These are phyloP conservation scores for Ceratocystis albifundus DNA, from an alignment of 2,329 filamentous ascomycete genomes.

Conservation along the genomic window DNA sequence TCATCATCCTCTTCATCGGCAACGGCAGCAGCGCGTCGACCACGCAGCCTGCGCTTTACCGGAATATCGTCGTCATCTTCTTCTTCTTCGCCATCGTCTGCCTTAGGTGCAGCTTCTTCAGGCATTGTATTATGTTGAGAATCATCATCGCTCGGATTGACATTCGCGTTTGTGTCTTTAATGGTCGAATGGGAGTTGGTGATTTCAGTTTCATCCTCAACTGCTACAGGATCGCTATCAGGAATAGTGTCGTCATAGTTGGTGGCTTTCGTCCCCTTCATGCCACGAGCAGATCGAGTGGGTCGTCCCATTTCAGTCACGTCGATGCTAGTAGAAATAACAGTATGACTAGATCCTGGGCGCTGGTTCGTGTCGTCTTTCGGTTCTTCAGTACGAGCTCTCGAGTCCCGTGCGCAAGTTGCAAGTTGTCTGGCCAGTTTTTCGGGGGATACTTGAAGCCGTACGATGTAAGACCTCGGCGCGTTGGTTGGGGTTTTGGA, in stretches of 20 bases:
- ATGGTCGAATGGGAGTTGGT: constrained; percentile 27
- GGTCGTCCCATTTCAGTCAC: constrained; percentile 27
- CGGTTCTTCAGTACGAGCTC: constrained; percentile 44
- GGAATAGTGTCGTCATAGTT: constrained; percentile 21
- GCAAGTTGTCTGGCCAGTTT: constrained; percentile 25
- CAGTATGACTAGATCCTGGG: constrained; percentile 50
- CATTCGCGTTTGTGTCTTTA: constrained; percentile 26
- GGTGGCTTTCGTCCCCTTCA: constrained; percentile 38
- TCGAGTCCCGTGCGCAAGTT: constrained; percentile 38
- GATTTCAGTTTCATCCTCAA: constrained; percentile 24
- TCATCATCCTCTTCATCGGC: constrained; percentile 36
- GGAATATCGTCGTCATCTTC: constrained; percentile 28
- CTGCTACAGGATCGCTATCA: constrained; percentile 21
- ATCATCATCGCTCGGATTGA: constrained; percentile 26
- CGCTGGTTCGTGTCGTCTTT: constrained; percentile 47
- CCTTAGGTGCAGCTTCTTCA: neutral
- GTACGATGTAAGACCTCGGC: constrained; percentile 32
- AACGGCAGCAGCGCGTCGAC: constrained; percentile 22
- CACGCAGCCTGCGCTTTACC: constrained; percentile 19
- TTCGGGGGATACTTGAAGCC: constrained; percentile 34
- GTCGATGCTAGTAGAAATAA: constrained; percentile 34
- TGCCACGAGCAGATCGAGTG: constrained; percentile 38
- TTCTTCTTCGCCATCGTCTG: constrained; percentile 29
- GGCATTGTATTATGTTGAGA: neutral
- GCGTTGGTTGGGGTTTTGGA: constrained; percentile 24